phyloP scores from a whole-genome alignment of 1,284 basidiomycete genomes.

The Pseudozyma thailandica region DNA sequence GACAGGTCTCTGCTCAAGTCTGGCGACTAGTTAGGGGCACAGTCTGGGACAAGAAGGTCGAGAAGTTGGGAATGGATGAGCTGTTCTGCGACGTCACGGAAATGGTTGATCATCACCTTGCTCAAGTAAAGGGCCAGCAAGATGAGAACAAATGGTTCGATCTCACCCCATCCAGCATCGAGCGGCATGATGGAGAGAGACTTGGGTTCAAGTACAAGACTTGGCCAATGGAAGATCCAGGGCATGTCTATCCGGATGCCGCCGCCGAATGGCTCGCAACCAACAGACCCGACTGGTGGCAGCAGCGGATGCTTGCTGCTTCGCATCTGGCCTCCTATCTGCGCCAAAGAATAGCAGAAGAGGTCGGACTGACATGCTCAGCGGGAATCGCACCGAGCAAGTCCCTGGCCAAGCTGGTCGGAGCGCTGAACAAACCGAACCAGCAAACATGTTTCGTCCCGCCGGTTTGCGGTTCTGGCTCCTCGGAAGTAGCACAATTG shows the following conservation, averaged over 20 bases:
- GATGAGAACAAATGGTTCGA: constrained; percentile 28
- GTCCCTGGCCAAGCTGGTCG: constrained; percentile 67
- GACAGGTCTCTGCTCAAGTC: constrained; percentile 60
- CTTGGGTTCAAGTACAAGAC: constrained; percentile 55
- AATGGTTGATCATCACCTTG: constrained; percentile 63
- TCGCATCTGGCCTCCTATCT: constrained; percentile 66
- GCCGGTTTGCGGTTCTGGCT: neutral
- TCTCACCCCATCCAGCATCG: constrained; percentile 3
- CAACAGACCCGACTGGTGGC: constrained; percentile 35
- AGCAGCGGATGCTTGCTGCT: constrained; percentile 47
- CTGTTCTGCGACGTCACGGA: constrained; percentile 68
- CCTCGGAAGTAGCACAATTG: constrained; percentile 5
- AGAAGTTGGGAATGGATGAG: constrained; percentile 70
- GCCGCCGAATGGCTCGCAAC: constrained; percentile 15
- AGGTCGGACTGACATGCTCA: constrained; percentile 67
- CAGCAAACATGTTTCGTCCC: constrained; percentile 63
- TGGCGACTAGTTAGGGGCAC: constrained; percentile 62
- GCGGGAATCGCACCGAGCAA: constrained; percentile 68
- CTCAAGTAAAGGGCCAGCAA: neutral
- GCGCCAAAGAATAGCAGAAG: constrained; percentile 56
- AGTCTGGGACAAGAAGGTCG: constrained; percentile 58
- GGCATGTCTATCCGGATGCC: constrained; percentile 20
- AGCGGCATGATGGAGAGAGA: neutral
- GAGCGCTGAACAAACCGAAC: constrained; percentile 66
- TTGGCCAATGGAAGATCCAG: constrained; percentile 29